Conservation (phyloP, 73 alveolate species). For the Urostyla sp. region DNA sequence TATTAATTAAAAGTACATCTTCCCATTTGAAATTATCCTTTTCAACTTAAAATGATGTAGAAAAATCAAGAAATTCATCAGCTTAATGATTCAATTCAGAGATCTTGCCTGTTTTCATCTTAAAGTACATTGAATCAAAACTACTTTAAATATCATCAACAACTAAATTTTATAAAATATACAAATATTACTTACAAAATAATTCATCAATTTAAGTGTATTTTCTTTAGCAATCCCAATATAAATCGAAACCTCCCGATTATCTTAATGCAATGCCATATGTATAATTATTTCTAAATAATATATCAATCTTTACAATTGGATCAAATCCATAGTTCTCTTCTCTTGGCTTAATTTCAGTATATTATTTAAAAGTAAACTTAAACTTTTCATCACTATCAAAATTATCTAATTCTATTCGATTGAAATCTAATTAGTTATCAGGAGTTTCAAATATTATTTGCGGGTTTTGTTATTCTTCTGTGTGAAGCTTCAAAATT, state of each 20-base stretch:
- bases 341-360: conserved; percentile 23
- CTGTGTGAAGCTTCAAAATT: neutral
- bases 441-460: conserved; percentile 17
- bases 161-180: no score
- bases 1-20: no score
- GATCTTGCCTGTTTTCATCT: neutral
- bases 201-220: no score
- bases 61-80: neutral
- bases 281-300: neutral
- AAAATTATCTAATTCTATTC: neutral
- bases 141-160: conserved; percentile 20
- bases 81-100: neutral
- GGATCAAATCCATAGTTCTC: conserved; percentile 8
- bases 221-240: no score
- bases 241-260: conserved; percentile 44
- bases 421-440: conserved; percentile 18
- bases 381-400: neutral
- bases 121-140: neutral
- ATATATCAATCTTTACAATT: neutral
- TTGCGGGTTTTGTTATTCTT: neutral
- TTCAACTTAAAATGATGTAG: no score
- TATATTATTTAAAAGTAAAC: neutral
- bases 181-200: no score
- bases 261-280: conserved; percentile 14
- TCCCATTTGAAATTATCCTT: no score